A percentile compares a stretch with the other conserved stretches of the same genome.
phyloP scores from a whole-genome alignment of 1,139 yeast genomes.

The Nematodospora anomalae region DNA sequence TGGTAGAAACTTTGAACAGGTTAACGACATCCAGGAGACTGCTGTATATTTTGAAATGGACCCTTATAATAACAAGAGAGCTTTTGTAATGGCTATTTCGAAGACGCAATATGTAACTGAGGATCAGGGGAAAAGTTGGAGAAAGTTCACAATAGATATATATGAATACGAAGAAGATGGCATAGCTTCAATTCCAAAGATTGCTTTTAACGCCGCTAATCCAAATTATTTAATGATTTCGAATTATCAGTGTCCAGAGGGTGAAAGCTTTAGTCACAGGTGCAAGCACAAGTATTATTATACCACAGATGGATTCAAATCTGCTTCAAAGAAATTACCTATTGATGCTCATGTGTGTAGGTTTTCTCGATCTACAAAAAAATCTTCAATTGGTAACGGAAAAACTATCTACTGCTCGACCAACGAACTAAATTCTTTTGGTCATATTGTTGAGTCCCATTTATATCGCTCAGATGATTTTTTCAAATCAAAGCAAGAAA shows the following conservation, averaged over 20 bases:
- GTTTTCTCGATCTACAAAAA: slow-evolving; percentile 48
- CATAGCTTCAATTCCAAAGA: slow-evolving; percentile 18
- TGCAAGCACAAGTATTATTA: slow-evolving; percentile 46
- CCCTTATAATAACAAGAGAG: slow-evolving; percentile 46
- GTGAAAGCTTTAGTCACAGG: slow-evolving; percentile 16
- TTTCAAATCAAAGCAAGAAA: slow-evolving; percentile 37
- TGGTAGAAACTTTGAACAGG: slow-evolving; percentile 53
- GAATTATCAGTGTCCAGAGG: slow-evolving; percentile 35
- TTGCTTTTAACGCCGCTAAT: slow-evolving; percentile 41
- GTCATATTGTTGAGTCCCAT: slow-evolving; percentile 42
- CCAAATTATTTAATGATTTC: slow-evolving; percentile 42
- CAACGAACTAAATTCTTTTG: slow-evolving; percentile 42
- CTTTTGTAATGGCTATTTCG: slow-evolving; percentile 47
- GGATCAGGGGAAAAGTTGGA: slow-evolving; percentile 64
- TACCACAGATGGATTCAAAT: slow-evolving; percentile 54
- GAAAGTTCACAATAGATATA: slow-evolving; percentile 31
- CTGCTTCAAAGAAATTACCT: slow-evolving; percentile 37
- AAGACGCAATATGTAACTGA: slow-evolving; percentile 49
- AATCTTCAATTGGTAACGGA: slow-evolving; percentile 40
- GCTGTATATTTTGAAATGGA: slow-evolving; percentile 40
- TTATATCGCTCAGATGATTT: slow-evolving; percentile 55
- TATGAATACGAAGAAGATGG: slow-evolving; percentile 9
- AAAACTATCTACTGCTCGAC: slow-evolving; percentile 51
- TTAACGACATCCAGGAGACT: slow-evolving; percentile 30
- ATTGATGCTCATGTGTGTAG: slow-evolving; percentile 44